Percentiles rank a stretch among this genome's conserved stretches.
phyloP scores from a whole-genome alignment of 768 basidiomycete species.

The Pisolithus albus region DNA sequence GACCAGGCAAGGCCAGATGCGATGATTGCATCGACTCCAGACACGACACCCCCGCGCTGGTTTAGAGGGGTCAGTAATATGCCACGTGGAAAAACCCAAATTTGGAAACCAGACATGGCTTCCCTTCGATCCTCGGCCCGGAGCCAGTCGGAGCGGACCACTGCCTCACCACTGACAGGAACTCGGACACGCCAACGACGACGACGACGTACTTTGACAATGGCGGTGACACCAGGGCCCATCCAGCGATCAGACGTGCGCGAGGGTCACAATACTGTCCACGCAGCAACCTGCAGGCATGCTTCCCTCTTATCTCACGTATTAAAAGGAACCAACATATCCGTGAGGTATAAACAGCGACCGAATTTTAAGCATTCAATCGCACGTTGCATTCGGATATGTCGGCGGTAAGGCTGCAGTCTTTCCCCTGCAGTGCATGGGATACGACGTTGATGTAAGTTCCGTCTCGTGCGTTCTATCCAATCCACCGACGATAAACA shows the following conservation, averaged over 20 bases:
- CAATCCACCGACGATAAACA: not conserved
- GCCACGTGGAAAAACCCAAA: too few relatives aligned
- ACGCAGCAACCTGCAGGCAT: conserved; percentile 4
- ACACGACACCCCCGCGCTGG: too few relatives aligned
- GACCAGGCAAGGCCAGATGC: not conserved
- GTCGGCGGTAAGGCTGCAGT: conserved; percentile 82
- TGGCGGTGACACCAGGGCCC: not conserved
- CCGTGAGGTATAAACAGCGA: conserved; percentile 20
- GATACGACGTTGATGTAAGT: conserved; percentile 91
- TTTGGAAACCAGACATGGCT: too few relatives aligned
- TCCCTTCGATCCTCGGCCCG: too few relatives aligned
- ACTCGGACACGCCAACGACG: not conserved
- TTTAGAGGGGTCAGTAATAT: too few relatives aligned
- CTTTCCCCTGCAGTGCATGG: conserved; percentile 77
- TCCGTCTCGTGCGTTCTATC: conserved; percentile 2
- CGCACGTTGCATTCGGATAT: conserved; percentile 90
- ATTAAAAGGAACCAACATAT: not conserved
- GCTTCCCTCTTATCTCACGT: conserved; percentile 1
- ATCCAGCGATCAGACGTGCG: not conserved
- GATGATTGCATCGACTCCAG: not conserved
- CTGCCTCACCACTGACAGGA: too few relatives aligned
- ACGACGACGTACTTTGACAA: not conserved
- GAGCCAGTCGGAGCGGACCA: too few relatives aligned
- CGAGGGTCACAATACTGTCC: not conserved
- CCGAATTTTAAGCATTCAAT: conserved; percentile 84